Evolutionary conservation across 441 rosid species (phyloP), one percentile per base, ranked within the genome.

Genomic region (Gossypium gossypioides): DNA sequence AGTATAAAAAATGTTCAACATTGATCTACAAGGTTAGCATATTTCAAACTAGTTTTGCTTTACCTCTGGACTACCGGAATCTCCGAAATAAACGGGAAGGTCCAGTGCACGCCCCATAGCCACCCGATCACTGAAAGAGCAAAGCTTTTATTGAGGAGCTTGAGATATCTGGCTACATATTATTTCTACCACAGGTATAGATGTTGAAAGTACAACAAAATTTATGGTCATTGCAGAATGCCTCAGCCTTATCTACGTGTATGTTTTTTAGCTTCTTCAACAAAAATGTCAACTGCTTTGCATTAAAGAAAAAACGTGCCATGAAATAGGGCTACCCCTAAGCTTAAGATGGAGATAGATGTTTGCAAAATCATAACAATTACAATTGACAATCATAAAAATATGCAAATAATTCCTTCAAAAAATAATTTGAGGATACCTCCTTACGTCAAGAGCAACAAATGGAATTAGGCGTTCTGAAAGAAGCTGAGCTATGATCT

Each of bases 401-500:
- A 24, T 25, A 2, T 51, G 18, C 60, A 16, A 48, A 50, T 50
- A 67, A 48, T 67, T 66, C 40, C 22, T 66, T 24, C 22, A 48
- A n/a, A 46, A 51, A 2, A 27, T 44, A 60, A n/a, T 34, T 34
- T 68, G 57, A 32, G 52, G 63, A 83, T 89, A 94, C 99, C 97
- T 95, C 77, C 90, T 86, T 71, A 95, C 94, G 64, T 95, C 99
- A 68, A 95, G 96, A 57, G 97, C 97, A 75, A 95, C 99, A 68
- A 95, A 95, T 69, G 99, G 99, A 81, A 95, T 95, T 68, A 95
- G 83, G 68, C 97, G 83, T 80, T 95, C 97, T 56, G 99, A 92
- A 74, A 95, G 97, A 84, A 95, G 99, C 87, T 95, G 99, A 54
- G 99, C 97, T 71, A 95, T 89, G 70, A 95, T 95, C 97, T 95